Conservation (phyloP, 371 early-diverging fungal genomes). For the Apophysomyces elegans region DNA sequence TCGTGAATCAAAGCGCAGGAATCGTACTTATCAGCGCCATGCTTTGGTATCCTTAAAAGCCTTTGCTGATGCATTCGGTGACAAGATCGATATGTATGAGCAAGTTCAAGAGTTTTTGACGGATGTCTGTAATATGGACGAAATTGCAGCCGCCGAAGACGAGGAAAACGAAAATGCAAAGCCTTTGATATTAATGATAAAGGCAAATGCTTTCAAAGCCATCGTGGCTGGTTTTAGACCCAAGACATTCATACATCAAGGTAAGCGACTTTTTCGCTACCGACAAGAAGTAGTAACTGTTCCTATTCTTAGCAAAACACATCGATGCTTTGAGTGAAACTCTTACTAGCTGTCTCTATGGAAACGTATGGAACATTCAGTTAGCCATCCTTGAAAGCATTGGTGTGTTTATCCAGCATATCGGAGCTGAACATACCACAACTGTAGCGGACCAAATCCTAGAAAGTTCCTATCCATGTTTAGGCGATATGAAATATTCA, state of each 20-base stretch:
- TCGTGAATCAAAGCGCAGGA: slow-evolving; percentile 76
- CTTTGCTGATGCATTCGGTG: slow-evolving; percentile 60
- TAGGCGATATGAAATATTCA: slow-evolving; percentile 49
- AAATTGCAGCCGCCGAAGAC: slow-evolving; percentile 57
- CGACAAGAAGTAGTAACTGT: background rate
- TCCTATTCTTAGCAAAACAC: slow-evolving; percentile 32
- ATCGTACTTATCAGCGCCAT: slow-evolving; percentile 68
- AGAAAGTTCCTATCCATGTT: slow-evolving; percentile 19
- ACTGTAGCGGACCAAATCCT: background rate
- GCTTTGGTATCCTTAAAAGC: slow-evolving; percentile 69
- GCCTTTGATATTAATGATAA: slow-evolving; percentile 68
- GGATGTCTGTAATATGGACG: slow-evolving; percentile 60
- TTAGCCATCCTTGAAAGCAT: slow-evolving; percentile 65
- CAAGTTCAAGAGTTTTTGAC: slow-evolving; percentile 63
- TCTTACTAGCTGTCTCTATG: slow-evolving; percentile 47
- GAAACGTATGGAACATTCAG: slow-evolving; percentile 79
- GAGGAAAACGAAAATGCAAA: slow-evolving; percentile 70
- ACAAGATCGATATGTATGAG: slow-evolving; percentile 55
- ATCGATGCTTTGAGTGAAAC: slow-evolving; percentile 33
- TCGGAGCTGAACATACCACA: slow-evolving; percentile 13
- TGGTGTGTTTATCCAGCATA: slow-evolving; percentile 47
- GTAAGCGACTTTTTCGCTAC: slow-evolving; percentile 32
- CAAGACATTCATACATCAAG: slow-evolving; percentile 44
- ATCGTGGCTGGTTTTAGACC: slow-evolving; percentile 64
- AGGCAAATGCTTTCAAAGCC: slow-evolving; percentile 74